Conservation (phyloP, 2,329 filamentous ascomycete species). For the Fusarium aywerte region DNA sequence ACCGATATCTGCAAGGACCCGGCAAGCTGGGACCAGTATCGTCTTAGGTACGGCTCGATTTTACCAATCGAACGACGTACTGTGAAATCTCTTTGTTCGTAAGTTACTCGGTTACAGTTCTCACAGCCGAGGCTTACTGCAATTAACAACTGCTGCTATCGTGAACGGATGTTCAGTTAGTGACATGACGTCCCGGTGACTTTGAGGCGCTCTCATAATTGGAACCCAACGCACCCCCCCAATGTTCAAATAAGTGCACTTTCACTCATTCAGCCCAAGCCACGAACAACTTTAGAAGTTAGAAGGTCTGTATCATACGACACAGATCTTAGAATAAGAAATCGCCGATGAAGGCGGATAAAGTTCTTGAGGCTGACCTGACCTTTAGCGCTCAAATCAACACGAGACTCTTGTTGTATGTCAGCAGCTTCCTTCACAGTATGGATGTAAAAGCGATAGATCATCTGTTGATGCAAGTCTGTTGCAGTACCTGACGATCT, state of each 20-base stretch:
- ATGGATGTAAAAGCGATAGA: conserved; percentile 5
- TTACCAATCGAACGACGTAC: conserved; percentile 10
- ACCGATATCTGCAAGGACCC: conserved; percentile 18
- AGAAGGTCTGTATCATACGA: conserved; percentile 16
- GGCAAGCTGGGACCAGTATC: conserved; percentile 22
- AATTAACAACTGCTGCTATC: neutral
- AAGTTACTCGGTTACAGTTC: neutral
- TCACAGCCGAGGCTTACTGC: neutral
- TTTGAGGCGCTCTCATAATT: conserved; percentile 27
- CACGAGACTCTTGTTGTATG: conserved; percentile 4
- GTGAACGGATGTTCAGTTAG: neutral
- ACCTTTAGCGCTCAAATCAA: neutral
- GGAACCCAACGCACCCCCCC: conserved; percentile 31
- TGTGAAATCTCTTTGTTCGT: neutral
- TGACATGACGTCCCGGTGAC: neutral
- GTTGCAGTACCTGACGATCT: conserved; percentile 30
- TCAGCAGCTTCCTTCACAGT: neutral
- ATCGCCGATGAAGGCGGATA: neutral
- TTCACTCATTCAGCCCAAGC: conserved; percentile 18
- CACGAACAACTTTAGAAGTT: conserved; percentile 5
- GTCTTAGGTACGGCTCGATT: conserved; percentile 6
- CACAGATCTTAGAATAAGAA: neutral
- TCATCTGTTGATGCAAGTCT: neutral
- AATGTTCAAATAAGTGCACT: neutral
- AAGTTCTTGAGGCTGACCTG: conserved; percentile 3